Base-by-base conservation (phyloP, 331 rosid genomes). In the Prunus yedoensis region DNA sequence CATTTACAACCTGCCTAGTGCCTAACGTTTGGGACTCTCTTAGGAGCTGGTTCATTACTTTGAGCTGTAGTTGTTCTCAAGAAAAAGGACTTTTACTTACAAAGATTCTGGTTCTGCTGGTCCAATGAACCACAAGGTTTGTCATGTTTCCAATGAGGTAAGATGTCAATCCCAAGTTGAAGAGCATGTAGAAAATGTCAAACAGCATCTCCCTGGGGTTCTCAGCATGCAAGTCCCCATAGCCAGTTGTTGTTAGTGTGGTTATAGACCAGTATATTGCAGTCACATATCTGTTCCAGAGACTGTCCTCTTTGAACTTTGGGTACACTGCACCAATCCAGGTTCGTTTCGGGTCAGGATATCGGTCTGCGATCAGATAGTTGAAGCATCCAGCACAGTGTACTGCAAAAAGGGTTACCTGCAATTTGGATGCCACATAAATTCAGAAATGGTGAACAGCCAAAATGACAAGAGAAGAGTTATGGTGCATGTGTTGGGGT, bases 141-240 rank as follows among this genome's bases (percentile, higher is more conserved):
- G 97, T 93, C 97, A 93, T 93, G 84, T 93, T 93, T 68, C 97
- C 97, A 38, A 93, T 90, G 74, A 90, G 85, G 66, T 93, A 93
- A 52, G 97, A 85, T 25, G 91, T 88, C 88, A 93, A 77, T 16
- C 97, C 97, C 79, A 93, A 73, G 80, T 88, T 86, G 83, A 93
- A 90, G 7, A 90, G 83, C 88, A 89, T 86, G 89, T 87, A 93
- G 13, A 73, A 84, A 53, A 87, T 86, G 51, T 79, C 85, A 73
- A 90, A 93, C 25, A 83, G 23, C 93, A 90, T 89, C 80, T 93
- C 97, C 79, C 82, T 70, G 0, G 93, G 83, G 80, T 93, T 93
- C 77, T 88, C 88, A 10, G 97, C 89, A 71, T 93, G 97, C 68
- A 93, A 70, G 78, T 93, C 97, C 5, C 97, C 97, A 77, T 93